Percentiles rank a stretch among this genome's conserved stretches.
phyloP scores from a whole-genome alignment of 2,329 filamentous ascomycete genomes.

The Penicillium griseofulvum region DNA sequence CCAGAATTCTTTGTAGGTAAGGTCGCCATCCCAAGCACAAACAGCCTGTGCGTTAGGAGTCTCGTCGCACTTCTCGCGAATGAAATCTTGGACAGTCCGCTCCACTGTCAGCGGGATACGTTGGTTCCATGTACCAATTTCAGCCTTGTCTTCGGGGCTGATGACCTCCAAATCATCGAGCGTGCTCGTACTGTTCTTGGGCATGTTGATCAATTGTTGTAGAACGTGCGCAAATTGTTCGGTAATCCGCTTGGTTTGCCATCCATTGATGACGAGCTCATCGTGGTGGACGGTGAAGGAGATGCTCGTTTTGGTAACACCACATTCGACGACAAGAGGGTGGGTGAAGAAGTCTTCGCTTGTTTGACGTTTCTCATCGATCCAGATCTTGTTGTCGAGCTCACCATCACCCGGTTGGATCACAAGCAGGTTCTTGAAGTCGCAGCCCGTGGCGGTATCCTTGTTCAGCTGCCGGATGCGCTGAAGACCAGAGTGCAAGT shows the following conservation, averaged over 20 bases:
- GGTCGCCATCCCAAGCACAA: slow-evolving; percentile 36
- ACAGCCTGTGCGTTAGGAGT: slow-evolving; percentile 34
- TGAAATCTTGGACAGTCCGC: slow-evolving; percentile 35
- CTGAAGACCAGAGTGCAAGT: slow-evolving; percentile 62
- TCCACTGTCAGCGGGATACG: slow-evolving; percentile 24
- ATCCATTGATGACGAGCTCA: slow-evolving; percentile 54
- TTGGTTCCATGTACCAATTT: slow-evolving; percentile 35
- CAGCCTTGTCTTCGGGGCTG: slow-evolving; percentile 34
- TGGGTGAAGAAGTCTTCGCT: slow-evolving; percentile 59
- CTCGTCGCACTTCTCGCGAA: slow-evolving; percentile 23
- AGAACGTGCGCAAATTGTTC: slow-evolving; percentile 48
- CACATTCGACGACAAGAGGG: slow-evolving; percentile 65
- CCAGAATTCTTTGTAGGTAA: slow-evolving; percentile 34
- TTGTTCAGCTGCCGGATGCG: slow-evolving; percentile 54
- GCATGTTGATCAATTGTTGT: slow-evolving; percentile 32
- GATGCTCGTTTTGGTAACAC: slow-evolving; percentile 53
- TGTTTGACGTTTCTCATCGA: slow-evolving; percentile 49
- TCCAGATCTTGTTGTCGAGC: slow-evolving; percentile 30
- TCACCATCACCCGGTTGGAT: slow-evolving; percentile 37
- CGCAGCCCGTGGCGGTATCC: slow-evolving; percentile 45
- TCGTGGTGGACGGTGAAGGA: slow-evolving; percentile 64
- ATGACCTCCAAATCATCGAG: slow-evolving; percentile 31
- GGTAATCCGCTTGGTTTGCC: slow-evolving; percentile 55
- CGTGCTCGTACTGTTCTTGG: slow-evolving; percentile 21
- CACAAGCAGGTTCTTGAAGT: slow-evolving; percentile 49